A percentile compares a stretch with the other conserved stretches of the same genome.
Evolutionary conservation across 345 rosid genomes (phyloP).

Genomic region (Clausena lansium): DNA sequence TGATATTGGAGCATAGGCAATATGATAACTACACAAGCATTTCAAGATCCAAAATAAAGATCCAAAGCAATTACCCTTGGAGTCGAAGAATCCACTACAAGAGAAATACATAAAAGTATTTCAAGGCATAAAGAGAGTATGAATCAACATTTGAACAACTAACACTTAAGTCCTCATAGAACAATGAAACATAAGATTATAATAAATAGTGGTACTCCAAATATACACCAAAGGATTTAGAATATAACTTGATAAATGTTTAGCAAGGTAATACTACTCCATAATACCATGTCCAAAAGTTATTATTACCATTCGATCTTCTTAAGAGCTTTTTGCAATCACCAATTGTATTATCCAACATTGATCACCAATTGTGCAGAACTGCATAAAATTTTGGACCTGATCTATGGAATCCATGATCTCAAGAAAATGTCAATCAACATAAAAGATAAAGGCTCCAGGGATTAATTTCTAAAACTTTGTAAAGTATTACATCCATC

Average conservation of each 20-base stretch:
- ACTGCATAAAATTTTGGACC: neutral
- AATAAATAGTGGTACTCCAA: neutral
- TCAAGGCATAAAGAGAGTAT: neutral
- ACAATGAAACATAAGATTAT: neutral
- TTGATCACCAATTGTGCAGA: neutral
- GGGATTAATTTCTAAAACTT: neutral
- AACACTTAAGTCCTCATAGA: neutral
- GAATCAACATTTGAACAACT: neutral
- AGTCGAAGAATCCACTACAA: neutral
- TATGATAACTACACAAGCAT: neutral
- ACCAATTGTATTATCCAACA: neutral
- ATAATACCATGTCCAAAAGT: neutral
- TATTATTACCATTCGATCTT: neutral
- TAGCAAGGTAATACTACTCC: neutral
- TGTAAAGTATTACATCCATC: neutral
- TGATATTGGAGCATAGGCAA: neutral
- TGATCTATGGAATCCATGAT: neutral
- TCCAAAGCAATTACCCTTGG: neutral
- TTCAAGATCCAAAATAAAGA: constrained; percentile 2
- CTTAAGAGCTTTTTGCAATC: neutral
- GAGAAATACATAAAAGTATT: neutral
- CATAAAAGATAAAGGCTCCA: neutral
- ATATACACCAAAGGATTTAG: neutral
- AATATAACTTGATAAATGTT: neutral
- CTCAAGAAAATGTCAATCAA: neutral